Base-by-base conservation (phyloP, 1,139 yeast genomes). In the Hansenula sp. region DNA sequence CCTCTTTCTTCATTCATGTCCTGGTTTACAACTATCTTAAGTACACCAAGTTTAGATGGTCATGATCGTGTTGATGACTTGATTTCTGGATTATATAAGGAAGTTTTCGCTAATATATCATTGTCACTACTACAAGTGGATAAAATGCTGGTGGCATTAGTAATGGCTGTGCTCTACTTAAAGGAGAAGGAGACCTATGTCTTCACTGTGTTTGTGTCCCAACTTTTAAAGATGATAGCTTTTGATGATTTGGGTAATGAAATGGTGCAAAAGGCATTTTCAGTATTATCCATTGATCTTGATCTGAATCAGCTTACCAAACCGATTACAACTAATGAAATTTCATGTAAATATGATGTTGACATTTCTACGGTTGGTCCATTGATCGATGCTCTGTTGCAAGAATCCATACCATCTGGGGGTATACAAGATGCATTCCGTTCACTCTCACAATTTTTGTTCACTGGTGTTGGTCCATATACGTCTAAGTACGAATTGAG, bases 71-170 rank as follows among this genome's bases (percentile, higher is more conserved):
- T 64, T 2, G 51, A 55, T 0, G 46, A 51, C 4, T 53, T 79
- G 32, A 53, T 69, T 2, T 39, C 51, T 12, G 40, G 33, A 5
- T 56, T 84, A 9, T 77, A 79, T 50, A 55, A 57, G 21, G 78
- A 74, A 43, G 61, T 72, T 0, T 83, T 64, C 53, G 64, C 69
- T 1, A 52, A 63, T 2, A 60, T 75, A 8, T 64, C 83, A 0
- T 65, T 75, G 1, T 72, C 85, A 1, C 61, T 87, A 40, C 60
- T 65, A n/a, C 66, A 67, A 32, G 49, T 54, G 9, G 87, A 84
- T 52, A 70, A 67, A 41, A 57, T 68, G 1, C 56, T 70, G 0
- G 62, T 84, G 36, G 76, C 74, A 0, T 35, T 75, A 21, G 51
- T 68, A 2, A 57, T 79, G 39, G 53, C 65, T 1, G 48, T 64